Evolutionary conservation across 148 eudicot species (phyloP).

Genomic region (Hydrangea macrophylla): DNA sequence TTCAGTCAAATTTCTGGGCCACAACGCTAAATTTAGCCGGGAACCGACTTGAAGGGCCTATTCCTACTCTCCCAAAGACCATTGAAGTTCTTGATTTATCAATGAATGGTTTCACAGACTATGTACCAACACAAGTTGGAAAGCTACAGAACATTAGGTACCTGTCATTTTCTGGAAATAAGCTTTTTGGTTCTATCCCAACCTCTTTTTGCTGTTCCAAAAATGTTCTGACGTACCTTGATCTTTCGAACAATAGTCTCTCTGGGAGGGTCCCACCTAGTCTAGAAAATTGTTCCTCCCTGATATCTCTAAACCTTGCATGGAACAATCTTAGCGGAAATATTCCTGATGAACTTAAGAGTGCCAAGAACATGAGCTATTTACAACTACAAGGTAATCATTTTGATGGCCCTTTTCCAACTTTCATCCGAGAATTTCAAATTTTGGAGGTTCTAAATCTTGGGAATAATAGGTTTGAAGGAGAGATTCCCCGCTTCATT

Average conservation of each 20-base stretch:
- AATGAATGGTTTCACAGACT: background rate
- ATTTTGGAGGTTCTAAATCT: background rate
- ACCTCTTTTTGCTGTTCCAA: background rate
- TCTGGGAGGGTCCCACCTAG: background rate
- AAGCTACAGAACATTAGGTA: background rate
- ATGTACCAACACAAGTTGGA: background rate
- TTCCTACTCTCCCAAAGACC: conserved; percentile 1
- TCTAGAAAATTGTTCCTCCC: background rate
- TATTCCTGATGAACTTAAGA: background rate
- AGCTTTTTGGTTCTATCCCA: background rate
- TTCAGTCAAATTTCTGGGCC: background rate
- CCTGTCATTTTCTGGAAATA: background rate
- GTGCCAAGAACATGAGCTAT: background rate
- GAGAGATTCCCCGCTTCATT: background rate
- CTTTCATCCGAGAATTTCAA: background rate
- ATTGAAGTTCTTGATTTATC: conserved; percentile 1
- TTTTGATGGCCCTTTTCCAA: background rate
- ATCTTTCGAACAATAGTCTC: conserved; percentile 1
- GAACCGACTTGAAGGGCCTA: background rate
- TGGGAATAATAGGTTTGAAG: background rate
- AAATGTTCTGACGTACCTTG: conserved; percentile 1
- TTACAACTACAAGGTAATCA: background rate
- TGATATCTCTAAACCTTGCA: background rate
- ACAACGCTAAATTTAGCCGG: background rate
- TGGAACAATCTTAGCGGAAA: background rate